These are phyloP conservation scores for Tetrapisispora iriomotensis DNA, from an alignment of 805 yeast species.

Conservation along the genomic window DNA sequence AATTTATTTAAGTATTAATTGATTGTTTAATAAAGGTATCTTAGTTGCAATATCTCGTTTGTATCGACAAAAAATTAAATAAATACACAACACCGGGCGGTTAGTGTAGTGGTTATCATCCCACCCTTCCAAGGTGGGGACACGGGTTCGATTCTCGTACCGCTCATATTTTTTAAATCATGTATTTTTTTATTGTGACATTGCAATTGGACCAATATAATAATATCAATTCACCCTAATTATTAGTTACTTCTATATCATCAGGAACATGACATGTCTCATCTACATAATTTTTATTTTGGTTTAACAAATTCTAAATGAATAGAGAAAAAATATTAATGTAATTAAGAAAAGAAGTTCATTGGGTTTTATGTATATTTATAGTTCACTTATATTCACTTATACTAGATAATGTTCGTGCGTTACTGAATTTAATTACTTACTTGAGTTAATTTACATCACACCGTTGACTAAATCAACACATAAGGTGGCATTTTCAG, in stretches of 20 bases:
- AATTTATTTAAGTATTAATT: not conserved
- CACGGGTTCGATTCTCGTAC: conserved; percentile 83
- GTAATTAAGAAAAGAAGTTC: too few species aligned
- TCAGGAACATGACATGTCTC: too few species aligned
- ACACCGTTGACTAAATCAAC: conserved; percentile 23
- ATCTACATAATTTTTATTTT: too few species aligned
- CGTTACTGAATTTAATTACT: not conserved
- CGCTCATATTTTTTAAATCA: conserved; percentile 38
- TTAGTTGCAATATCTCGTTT: too few species aligned
- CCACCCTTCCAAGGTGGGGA: conserved; percentile 91
- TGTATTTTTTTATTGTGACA: not conserved
- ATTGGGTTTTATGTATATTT: too few species aligned
- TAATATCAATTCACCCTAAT: not conserved
- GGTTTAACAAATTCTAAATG: too few species aligned
- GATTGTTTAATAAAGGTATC: too few species aligned
- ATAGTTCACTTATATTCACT: too few species aligned
- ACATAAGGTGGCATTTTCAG: conserved; percentile 35
- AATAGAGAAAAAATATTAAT: too few species aligned
- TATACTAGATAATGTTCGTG: not conserved
- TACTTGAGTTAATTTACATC: conserved; percentile 10
- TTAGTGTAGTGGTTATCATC: conserved; percentile 89
- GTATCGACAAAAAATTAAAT: too few species aligned
- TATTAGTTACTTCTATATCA: too few species aligned
- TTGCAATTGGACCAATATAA: not conserved
- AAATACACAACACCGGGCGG: conserved; percentile 41